These are phyloP conservation scores for Phytophthora vignae DNA, from an alignment of 352 stramenopile species.

Conservation along the genomic window DNA sequence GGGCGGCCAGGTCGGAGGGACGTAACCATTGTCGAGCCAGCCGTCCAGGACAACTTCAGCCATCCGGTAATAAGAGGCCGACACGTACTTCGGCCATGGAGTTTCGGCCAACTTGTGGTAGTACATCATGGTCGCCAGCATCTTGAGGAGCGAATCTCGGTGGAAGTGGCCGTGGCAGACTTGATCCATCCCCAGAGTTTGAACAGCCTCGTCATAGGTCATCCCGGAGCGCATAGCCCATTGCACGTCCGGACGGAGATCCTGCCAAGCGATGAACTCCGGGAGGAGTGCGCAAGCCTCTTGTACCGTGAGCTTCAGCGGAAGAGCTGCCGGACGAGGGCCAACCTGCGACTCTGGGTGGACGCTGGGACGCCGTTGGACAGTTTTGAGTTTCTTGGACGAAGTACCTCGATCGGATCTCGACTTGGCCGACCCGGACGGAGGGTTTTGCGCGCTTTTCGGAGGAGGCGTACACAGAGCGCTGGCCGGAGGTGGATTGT, in stretches of 20 bases:
- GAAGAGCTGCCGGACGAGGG: too few species aligned
- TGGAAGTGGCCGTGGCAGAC: background rate
- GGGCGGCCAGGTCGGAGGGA: background rate
- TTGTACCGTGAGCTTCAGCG: background rate
- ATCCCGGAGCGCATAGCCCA: background rate
- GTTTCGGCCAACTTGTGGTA: background rate
- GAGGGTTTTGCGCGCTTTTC: background rate
- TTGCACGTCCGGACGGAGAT: background rate
- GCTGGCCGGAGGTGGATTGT: background rate
- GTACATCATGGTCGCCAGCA: background rate
- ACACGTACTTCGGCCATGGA: background rate
- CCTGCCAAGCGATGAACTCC: background rate
- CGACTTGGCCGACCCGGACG: too few species aligned
- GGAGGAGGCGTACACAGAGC: too few species aligned
- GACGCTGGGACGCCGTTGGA: too few species aligned
- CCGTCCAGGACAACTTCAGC: background rate
- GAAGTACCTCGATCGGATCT: background rate
- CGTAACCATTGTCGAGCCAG: background rate
- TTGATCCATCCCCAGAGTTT: background rate
- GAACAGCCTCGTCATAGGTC: background rate
- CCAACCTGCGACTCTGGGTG: too few species aligned
- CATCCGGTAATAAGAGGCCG: background rate
- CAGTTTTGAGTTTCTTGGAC: background rate
- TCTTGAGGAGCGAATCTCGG: background rate
- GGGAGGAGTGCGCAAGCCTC: background rate